Evolutionary conservation across 1,139 yeast species (phyloP).

Genomic region (Sugiyamaella pinicola): DNA sequence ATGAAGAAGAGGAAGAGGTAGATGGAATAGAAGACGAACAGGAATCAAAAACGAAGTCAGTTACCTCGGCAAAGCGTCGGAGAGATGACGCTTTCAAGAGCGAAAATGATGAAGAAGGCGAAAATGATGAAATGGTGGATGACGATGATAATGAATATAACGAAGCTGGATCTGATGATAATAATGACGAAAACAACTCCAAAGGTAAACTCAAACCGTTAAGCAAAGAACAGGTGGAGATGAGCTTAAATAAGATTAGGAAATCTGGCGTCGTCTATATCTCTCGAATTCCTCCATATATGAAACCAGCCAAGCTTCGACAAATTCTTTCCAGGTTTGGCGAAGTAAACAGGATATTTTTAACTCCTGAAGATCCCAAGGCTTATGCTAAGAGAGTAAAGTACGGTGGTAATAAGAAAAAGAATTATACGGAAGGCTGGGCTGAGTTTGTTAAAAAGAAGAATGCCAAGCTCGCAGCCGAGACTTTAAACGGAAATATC

Average conservation of each 20-base stretch:
- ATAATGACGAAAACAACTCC: slow-evolving; percentile 15
- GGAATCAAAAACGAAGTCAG: slow-evolving; percentile 16
- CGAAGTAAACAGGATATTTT: slow-evolving; percentile 75
- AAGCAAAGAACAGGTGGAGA: slow-evolving; percentile 39
- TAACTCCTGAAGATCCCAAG: slow-evolving; percentile 81
- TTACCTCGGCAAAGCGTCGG: slow-evolving; percentile 18
- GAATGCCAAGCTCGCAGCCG: slow-evolving; percentile 87
- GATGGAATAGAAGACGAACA: slow-evolving; percentile 19
- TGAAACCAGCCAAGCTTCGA: slow-evolving; percentile 91
- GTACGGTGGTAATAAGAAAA: slow-evolving; percentile 93
- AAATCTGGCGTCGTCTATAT: slow-evolving; percentile 90
- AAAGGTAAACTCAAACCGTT: slow-evolving; percentile 36
- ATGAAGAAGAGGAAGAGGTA: slow-evolving; percentile 26
- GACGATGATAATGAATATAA: slow-evolving; percentile 17
- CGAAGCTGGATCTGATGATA: slow-evolving; percentile 15
- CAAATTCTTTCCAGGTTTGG: slow-evolving; percentile 84
- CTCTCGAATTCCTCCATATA: slow-evolving; percentile 91
- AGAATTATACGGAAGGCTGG: slow-evolving; percentile 94
- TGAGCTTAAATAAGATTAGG: slow-evolving; percentile 48
- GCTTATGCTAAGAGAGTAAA: slow-evolving; percentile 69
- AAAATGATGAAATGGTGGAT: slow-evolving; percentile 21
- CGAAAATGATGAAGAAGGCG: slow-evolving; percentile 31
- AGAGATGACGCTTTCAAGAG: slow-evolving; percentile 19
- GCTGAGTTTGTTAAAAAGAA: slow-evolving; percentile 82
- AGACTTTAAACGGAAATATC: slow-evolving; percentile 81